Evolutionary conservation across 768 basidiomycete species (phyloP).

Genomic region (Tricholoma sp.): DNA sequence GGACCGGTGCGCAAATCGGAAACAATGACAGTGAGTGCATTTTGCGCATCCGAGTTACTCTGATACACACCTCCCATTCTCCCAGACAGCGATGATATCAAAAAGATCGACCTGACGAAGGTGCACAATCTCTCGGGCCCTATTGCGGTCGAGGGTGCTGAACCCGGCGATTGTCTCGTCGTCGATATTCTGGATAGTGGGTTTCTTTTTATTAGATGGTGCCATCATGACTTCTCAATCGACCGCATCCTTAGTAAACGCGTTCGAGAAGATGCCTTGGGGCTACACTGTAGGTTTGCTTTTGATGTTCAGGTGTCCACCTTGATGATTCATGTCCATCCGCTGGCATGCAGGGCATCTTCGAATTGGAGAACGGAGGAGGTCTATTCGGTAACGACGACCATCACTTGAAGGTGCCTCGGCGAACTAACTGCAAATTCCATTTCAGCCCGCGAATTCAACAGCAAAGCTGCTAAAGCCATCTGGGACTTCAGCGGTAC

Average conservation of each 20-base stretch:
- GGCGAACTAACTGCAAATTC: not conserved
- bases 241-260: slow-evolving; percentile 37
- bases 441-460: slow-evolving; percentile 52
- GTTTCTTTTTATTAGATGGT: slow-evolving; percentile 1
- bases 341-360: slow-evolving; percentile 63
- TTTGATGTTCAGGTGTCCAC: not conserved
- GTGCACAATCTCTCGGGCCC: slow-evolving; percentile 77
- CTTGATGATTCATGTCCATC: not conserved
- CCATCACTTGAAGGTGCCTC: not conserved
- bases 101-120: slow-evolving; percentile 56
- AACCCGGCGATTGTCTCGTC: slow-evolving; percentile 75
- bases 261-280: slow-evolving; percentile 77
- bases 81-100: slow-evolving; percentile 61
- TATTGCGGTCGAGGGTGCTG: slow-evolving; percentile 67
- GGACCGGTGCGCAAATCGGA: slow-evolving; percentile 77
- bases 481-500: slow-evolving; percentile 76
- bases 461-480: slow-evolving; percentile 68
- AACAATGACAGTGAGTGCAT: slow-evolving; percentile 59
- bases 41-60: not conserved
- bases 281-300: slow-evolving; percentile 55
- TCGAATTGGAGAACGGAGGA: slow-evolving; percentile 68
- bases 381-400: slow-evolving; percentile 53
- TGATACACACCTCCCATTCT: not conserved
- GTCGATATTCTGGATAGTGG: slow-evolving; percentile 76
- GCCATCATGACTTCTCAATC: not conserved